Conservation (phyloP, 805 yeast genomes). For the Wickerhamiella occidentalis region DNA sequence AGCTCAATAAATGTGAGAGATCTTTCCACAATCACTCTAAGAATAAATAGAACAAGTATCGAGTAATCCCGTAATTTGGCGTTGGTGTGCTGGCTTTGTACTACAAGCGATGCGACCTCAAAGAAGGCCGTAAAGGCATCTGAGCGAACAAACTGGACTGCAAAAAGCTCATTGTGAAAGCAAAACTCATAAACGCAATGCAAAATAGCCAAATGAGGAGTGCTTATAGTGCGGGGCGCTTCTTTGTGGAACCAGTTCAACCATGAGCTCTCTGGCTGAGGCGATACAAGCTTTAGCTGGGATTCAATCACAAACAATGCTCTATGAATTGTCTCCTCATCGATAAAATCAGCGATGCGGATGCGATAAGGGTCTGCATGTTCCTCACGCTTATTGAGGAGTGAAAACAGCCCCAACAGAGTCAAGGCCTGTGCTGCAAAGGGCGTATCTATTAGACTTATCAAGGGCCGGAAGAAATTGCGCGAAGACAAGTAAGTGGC, state of each 20-base stretch:
- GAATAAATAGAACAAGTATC: slow-evolving; percentile 24
- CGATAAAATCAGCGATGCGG: slow-evolving; percentile 31
- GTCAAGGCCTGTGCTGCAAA: slow-evolving; percentile 25
- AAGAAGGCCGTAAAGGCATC: slow-evolving; percentile 23
- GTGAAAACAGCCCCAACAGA: slow-evolving; percentile 30
- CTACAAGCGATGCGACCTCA: slow-evolving; percentile 24
- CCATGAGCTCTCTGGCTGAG: slow-evolving; percentile 12
- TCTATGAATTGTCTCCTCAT: slow-evolving; percentile 27
- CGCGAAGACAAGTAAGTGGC: slow-evolving; percentile 27
- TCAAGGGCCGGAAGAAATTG: slow-evolving; percentile 30
- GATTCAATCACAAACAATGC: slow-evolving; percentile 24
- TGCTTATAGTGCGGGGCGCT: not conserved
- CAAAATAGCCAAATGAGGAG: slow-evolving; percentile 15
- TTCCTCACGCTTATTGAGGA: slow-evolving; percentile 28
- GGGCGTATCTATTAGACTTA: slow-evolving; percentile 25
- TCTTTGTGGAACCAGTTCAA: slow-evolving; percentile 4
- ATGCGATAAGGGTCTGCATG: slow-evolving; percentile 29
- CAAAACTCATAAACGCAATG: slow-evolving; percentile 27
- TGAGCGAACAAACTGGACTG: slow-evolving; percentile 23
- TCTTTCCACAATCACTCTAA: slow-evolving; percentile 27
- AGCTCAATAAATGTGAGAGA: slow-evolving; percentile 10
- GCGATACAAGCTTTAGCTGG: slow-evolving; percentile 17
- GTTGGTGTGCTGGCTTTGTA: slow-evolving; percentile 24
- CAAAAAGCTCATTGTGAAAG: slow-evolving; percentile 28
- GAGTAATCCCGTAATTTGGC: slow-evolving; percentile 23